phyloP scores from a whole-genome alignment of 1,284 basidiomycete genomes.

The Athelia psychrophila region DNA sequence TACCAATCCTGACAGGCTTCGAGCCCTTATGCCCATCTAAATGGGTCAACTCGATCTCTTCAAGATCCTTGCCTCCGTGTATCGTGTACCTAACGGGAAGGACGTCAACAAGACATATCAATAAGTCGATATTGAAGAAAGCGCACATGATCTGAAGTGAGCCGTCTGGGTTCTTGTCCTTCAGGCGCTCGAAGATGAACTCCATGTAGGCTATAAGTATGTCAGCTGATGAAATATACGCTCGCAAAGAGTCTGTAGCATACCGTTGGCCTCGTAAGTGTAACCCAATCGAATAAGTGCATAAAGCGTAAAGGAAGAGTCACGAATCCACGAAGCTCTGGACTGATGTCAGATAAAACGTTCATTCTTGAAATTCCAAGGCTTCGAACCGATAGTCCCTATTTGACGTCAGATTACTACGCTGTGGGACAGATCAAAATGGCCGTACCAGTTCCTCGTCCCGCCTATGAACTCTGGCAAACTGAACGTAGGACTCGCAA shows the following conservation, averaged over 20 bases:
- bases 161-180: constrained; percentile 82
- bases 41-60: constrained; percentile 81
- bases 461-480: constrained; percentile 90
- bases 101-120: constrained; percentile 1
- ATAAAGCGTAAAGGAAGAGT: constrained; percentile 90
- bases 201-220: constrained; percentile 79
- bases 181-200: constrained; percentile 81
- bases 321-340: constrained; percentile 86
- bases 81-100: constrained; percentile 60
- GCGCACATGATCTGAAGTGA: constrained; percentile 85
- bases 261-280: constrained; percentile 84
- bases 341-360: background rate
- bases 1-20: constrained; percentile 82
- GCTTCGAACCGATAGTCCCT: constrained; percentile 67
- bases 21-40: constrained; percentile 86
- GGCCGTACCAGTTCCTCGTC: constrained; percentile 73
- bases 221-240: background rate
- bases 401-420: constrained; percentile 2
- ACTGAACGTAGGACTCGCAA: constrained; percentile 92
- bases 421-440: too few species aligned
- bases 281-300: constrained; percentile 89
- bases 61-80: constrained; percentile 80
- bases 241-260: constrained; percentile 11
- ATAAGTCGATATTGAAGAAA: background rate
- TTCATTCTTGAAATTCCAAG: background rate